phyloP scores from a whole-genome alignment of 352 stramenopile species.

The Globisporangium uncinulatum region DNA sequence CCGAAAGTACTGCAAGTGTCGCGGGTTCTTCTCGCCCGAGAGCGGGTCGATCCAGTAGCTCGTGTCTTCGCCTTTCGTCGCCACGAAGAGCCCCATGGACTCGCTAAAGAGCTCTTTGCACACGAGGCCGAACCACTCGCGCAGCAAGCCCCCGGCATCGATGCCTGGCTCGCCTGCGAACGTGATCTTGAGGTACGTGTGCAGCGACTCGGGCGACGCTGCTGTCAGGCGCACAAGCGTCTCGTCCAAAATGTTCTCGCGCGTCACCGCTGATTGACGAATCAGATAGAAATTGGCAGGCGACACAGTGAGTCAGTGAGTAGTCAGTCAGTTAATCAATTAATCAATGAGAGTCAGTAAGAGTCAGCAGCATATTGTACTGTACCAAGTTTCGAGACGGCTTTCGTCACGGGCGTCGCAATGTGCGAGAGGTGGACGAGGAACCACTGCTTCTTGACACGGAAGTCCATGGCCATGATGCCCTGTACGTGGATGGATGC shows the following conservation, averaged over 20 bases:
- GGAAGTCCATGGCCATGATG: constrained; percentile 74
- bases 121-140: constrained; percentile 67
- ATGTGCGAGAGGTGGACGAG: constrained; percentile 62
- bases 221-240: constrained; percentile 37
- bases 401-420: constrained; percentile 55
- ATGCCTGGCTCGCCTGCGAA: constrained; percentile 62
- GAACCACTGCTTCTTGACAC: constrained; percentile 82
- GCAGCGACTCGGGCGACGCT: constrained; percentile 33
- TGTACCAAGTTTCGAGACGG: constrained; percentile 60
- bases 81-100: constrained; percentile 42
- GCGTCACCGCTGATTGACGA: constrained; percentile 30
- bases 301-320: too few species aligned
- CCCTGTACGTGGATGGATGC: constrained; percentile 18
- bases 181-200: constrained; percentile 64
- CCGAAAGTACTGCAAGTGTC: constrained; percentile 52
- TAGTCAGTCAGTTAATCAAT: background rate
- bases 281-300: too few species aligned
- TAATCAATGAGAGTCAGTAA: background rate
- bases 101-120: constrained; percentile 50
- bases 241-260: constrained; percentile 53
- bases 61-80: constrained; percentile 54
- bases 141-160: constrained; percentile 55
- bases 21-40: constrained; percentile 32
- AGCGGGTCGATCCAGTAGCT: constrained; percentile 72
- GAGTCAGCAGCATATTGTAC: too few species aligned